These are phyloP conservation scores for Penicillium thymicola DNA, from an alignment of 2,329 filamentous ascomycete genomes.

Conservation along the genomic window DNA sequence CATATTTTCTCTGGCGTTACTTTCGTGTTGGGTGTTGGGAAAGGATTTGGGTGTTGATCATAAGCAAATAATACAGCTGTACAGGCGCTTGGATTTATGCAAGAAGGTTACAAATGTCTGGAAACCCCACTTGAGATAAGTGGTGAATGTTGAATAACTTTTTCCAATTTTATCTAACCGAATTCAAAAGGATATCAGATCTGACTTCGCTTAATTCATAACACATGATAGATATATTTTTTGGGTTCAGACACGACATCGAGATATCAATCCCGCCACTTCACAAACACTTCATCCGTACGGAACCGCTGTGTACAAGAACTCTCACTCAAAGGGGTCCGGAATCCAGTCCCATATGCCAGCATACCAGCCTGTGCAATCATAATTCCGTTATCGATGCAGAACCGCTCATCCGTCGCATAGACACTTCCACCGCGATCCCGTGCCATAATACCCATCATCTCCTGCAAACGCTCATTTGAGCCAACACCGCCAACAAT, in stretches of 20 bases:
- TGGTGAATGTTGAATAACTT: background rate
- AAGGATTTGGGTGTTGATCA: background rate
- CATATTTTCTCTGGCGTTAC: constrained; percentile 13
- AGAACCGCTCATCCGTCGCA: constrained; percentile 95
- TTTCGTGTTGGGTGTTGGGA: background rate
- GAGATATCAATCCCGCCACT: constrained; percentile 62
- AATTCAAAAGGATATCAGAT: background rate
- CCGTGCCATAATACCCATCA: constrained; percentile 95
- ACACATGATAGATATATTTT: constrained; percentile 16
- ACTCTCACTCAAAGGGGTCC: constrained; percentile 72
- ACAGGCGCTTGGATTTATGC: constrained; percentile 6
- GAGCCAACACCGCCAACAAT: constrained; percentile 95
- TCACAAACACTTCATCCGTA: constrained; percentile 75
- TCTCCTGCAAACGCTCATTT: constrained; percentile 90
- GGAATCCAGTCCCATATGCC: constrained; percentile 77
- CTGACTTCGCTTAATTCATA: constrained; percentile 15
- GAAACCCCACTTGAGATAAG: background rate
- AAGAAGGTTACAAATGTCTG: background rate
- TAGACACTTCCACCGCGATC: constrained; percentile 88
- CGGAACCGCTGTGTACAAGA: constrained; percentile 81
- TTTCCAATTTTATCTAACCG: background rate
- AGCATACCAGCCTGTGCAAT: constrained; percentile 93
- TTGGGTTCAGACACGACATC: background rate
- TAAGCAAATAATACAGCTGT: constrained; percentile 2
- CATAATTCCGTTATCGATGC: constrained; percentile 99